These are phyloP conservation scores for Mortierella polycephala DNA, from an alignment of 371 early-diverging fungal genomes.

Conservation along the genomic window DNA sequence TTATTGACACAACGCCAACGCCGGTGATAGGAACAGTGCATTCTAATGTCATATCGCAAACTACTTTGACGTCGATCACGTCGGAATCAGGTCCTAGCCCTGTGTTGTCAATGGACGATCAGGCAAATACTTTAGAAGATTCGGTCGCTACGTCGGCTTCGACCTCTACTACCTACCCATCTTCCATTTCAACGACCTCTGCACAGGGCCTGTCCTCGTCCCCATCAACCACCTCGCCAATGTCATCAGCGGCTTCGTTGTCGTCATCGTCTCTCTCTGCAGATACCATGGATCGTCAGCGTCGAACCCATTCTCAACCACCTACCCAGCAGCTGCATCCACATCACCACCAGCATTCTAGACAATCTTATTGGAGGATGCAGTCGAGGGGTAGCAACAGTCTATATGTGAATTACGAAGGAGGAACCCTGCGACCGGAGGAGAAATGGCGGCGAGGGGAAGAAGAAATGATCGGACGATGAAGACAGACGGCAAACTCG, in stretches of 20 bases:
- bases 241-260: neutral
- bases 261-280: neutral
- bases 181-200: neutral
- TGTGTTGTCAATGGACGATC: no score
- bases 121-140: no score
- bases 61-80: no score
- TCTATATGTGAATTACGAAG: conserved; percentile 36
- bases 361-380: neutral
- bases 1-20: no score
- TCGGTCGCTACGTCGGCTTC: neutral
- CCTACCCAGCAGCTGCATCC: conserved; percentile 4
- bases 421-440: conserved; percentile 25
- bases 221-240: neutral
- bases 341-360: neutral
- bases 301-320: neutral
- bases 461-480: conserved; percentile 36
- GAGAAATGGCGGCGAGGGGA: conserved; percentile 34
- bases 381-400: conserved; percentile 18
- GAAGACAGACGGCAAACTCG: no score
- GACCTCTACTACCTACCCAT: neutral
- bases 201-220: neutral
- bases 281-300: neutral
- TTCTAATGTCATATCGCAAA: no score
- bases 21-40: no score
- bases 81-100: no score